Base-by-base conservation (phyloP, 345 rosid genomes). In the Eucalyptus pauciflora region DNA sequence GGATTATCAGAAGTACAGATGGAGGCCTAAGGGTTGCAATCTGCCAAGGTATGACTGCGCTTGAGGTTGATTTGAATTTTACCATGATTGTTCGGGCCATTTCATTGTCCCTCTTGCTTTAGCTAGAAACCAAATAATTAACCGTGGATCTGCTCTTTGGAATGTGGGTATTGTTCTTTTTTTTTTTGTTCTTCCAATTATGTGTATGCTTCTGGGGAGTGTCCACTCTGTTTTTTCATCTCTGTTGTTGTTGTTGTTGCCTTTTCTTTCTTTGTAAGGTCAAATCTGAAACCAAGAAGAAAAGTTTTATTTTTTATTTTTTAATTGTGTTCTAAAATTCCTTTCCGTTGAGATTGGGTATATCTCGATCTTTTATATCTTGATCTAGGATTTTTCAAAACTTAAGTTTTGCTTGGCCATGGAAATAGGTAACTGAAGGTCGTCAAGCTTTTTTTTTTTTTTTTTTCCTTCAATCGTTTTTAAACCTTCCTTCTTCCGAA, bases 1-100 rank as follows among this genome's bases (percentile, higher is more conserved):
- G 46, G 94, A 93, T 24, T 98, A 88, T 88, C 97, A 93, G 90
- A 96, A 96, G 91, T 88, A 92, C 51, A 97, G 95, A 91, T 98
- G 99, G 99, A 96, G 95, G 95, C 99, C 99, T 24, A 94, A 92
- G 87, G 93, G 95, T 41, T 98, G 99, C 89, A 90, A 56, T 90
- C 92, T 98, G 88, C 99, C 99, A 27, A 94, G 99, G 99, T 96
- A 88, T 67, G 60, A 3, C 31, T 17, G 29, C 7, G 41, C 50
- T 25, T 54, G 9, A n/a, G 87, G n/a, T 88, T 16, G 13, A 7
- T 43, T 90, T 86, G 54, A 50, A 45, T 50, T 18, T 49, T 79
- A 41, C 85, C 85, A 37, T 41, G 2, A 76, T 76, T 76, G 29
- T 76, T 37, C 15, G 4, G 48, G 29, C 45, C 29, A 6, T 41